A percentile compares a stretch with the other conserved stretches of the same genome.
These are phyloP conservation scores for Mortierella claussenii DNA, from an alignment of 192 early-diverging fungal species.

Conservation along the genomic window DNA sequence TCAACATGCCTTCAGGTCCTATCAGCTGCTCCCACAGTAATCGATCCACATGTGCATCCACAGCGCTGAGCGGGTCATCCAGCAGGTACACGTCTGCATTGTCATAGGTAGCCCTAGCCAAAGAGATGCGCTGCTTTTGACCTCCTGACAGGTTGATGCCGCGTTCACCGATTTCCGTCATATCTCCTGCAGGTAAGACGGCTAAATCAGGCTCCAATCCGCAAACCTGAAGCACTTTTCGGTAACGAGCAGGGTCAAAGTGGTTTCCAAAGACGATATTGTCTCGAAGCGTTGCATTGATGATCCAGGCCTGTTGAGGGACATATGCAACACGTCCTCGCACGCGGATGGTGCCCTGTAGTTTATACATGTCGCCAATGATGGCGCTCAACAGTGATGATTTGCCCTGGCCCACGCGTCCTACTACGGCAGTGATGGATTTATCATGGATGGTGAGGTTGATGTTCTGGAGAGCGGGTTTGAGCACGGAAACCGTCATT, in stretches of 20 bases:
- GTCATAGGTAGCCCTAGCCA: slow-evolving; percentile 84
- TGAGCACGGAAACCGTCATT: slow-evolving; percentile 21
- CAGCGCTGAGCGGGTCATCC: slow-evolving; percentile 91
- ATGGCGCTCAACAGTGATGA: slow-evolving; percentile 61
- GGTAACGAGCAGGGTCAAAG: slow-evolving; percentile 77
- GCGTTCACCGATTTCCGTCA: slow-evolving; percentile 91
- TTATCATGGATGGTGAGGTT: slow-evolving; percentile 51
- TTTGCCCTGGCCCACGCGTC: slow-evolving; percentile 78
- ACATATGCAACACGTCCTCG: slow-evolving; percentile 74
- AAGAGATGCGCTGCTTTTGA: slow-evolving; percentile 78
- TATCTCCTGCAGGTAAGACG: slow-evolving; percentile 86
- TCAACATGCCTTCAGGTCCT: slow-evolving; percentile 76
- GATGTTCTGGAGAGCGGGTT: slow-evolving; percentile 28
- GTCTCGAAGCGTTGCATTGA: slow-evolving; percentile 90
- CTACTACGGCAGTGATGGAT: slow-evolving; percentile 83
- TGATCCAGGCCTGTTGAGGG: slow-evolving; percentile 83
- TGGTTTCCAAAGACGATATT: slow-evolving; percentile 89
- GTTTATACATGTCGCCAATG: slow-evolving; percentile 88
- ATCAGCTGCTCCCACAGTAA: slow-evolving; percentile 75
- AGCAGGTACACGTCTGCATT: slow-evolving; percentile 77
- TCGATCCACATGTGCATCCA: slow-evolving; percentile 79
- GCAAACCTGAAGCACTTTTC: slow-evolving; percentile 75
- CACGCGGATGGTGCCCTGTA: slow-evolving; percentile 68
- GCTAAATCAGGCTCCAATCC: slow-evolving; percentile 84
- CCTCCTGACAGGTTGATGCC: slow-evolving; percentile 94